phyloP scores from a whole-genome alignment of 768 basidiomycete genomes.

The Amanita fuliginea region DNA sequence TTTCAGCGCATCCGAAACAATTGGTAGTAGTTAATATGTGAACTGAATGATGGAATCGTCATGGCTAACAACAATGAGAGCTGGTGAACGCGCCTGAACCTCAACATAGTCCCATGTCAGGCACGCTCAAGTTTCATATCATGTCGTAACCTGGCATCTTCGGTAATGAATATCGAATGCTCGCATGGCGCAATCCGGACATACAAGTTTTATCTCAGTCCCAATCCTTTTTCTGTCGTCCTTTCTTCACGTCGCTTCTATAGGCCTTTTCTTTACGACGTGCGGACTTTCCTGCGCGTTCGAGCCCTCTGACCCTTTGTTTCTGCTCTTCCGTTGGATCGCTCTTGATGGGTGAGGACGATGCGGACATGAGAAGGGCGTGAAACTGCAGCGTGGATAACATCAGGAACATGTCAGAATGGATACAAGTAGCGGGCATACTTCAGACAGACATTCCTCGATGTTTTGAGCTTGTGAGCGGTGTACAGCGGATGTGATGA shows the following conservation, averaged over 20 bases:
- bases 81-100: not conserved
- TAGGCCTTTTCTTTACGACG: constrained; percentile 40
- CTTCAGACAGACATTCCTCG: constrained; percentile 63
- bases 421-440: constrained; percentile 12
- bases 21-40: not conserved
- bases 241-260: constrained; percentile 39
- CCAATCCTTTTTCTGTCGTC: constrained; percentile 12
- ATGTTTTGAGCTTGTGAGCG: constrained; percentile 76
- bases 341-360: constrained; percentile 35
- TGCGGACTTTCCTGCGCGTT: constrained; percentile 34
- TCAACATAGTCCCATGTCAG: not conserved
- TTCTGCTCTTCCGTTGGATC: constrained; percentile 46
- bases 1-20: not conserved
- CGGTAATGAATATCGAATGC: not conserved
- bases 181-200: not conserved
- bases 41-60: not conserved
- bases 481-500: constrained; percentile 56
- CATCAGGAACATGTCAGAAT: not conserved
- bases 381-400: constrained; percentile 35
- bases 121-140: not conserved
- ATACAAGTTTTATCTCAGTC: not conserved
- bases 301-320: constrained; percentile 36
- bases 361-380: constrained; percentile 33
- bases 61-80: not conserved
- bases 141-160: not conserved